Base-by-base conservation (phyloP, 139 green algal genomes). In the Spirogloea muscicola region DNA sequence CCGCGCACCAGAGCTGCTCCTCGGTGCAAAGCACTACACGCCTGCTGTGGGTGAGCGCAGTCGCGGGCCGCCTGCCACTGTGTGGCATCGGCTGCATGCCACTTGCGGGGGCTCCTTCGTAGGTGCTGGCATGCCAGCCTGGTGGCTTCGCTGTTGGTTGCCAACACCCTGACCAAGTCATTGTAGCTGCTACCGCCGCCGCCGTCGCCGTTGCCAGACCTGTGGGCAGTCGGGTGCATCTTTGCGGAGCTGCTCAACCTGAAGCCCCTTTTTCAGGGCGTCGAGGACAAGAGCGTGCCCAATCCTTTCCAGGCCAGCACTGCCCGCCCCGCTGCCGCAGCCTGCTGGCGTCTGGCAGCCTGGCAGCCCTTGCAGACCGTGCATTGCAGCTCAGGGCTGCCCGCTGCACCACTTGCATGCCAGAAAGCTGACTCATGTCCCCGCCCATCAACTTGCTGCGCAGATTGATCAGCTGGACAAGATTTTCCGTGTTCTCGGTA, bases 151-250 rank as follows among this genome's bases (percentile, higher is more conserved):
- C 44, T 16, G 16, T 52, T 10, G 13, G n/a, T n/a, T n/a, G n/a
- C n/a, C n/a, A n/a, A n/a, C n/a, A n/a, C n/a, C n/a, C n/a, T n/a
- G n/a, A n/a, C n/a, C n/a, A n/a, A n/a, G n/a, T n/a, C n/a, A n/a
- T n/a, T n/a, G n/a, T n/a, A n/a, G n/a, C n/a, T n/a, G n/a, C n/a
- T n/a, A n/a, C n/a, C n/a, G n/a, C n/a, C n/a, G n/a, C n/a, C n/a
- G n/a, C n/a, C n/a, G n/a, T n/a, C n/a, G n/a, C n/a, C 7, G 7
- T 43, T 38, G 52, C n/a, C 65, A 74, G 81, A 91, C 79, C 81
- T 91, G 73, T 93, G 88, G 88, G 81, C 84, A 3, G 79, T 84
- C 36, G 88, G 88, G 1, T 93, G 88, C 81, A 88, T 93, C 34
- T 69, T 93, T 21, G 89, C 73, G 0, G 88, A 91, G 75, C 82